phyloP scores from a whole-genome alignment of 2,329 filamentous ascomycete genomes.

The Aureobasidium sp. region DNA sequence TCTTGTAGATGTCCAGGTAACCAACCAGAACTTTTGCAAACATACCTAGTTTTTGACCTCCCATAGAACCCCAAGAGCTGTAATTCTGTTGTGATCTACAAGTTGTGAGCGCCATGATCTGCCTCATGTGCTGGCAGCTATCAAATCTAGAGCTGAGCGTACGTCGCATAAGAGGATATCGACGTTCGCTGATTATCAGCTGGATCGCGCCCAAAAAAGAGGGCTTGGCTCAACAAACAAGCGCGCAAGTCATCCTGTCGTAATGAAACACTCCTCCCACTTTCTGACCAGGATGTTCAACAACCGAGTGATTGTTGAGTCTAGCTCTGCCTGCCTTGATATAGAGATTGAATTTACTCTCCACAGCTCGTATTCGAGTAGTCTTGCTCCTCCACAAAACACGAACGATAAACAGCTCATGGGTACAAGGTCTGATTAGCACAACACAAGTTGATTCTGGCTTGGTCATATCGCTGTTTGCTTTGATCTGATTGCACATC shows the following conservation, averaged over 20 bases:
- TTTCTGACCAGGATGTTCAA: background rate
- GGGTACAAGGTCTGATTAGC: background rate
- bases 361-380: background rate
- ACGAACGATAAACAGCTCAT: background rate
- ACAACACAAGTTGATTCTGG: background rate
- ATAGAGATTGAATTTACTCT: background rate
- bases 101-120: background rate
- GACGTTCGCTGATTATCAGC: background rate
- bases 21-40: background rate
- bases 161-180: background rate
- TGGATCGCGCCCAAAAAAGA: background rate
- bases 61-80: background rate
- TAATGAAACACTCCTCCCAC: background rate
- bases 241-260: slow-evolving; percentile 1
- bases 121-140: background rate
- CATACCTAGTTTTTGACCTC: background rate
- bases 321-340: background rate
- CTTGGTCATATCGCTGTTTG: background rate
- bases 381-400: background rate
- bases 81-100: background rate
- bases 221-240: slow-evolving; percentile 10
- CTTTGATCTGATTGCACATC: background rate
- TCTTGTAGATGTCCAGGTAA: background rate
- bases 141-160: background rate
- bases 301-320: background rate